Evolutionary conservation across 2,329 filamentous ascomycete genomes (phyloP), one percentile per base, ranked within the genome.

Genomic region (Elsinoe necatrix): DNA sequence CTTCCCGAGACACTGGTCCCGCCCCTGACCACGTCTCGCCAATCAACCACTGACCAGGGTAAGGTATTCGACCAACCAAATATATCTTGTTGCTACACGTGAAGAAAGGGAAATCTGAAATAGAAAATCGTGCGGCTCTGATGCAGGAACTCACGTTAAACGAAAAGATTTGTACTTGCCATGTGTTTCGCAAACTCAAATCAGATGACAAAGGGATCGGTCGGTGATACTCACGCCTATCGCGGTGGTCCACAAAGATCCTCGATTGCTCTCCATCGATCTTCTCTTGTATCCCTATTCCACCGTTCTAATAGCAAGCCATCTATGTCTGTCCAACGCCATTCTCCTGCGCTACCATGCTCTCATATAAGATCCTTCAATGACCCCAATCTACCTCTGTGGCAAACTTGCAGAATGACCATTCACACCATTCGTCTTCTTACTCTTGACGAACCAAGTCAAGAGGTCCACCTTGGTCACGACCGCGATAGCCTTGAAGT

Each of bases 401-500:
- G 48, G 48, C 48, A 52, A 29, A 52, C 48, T 52, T 37, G 48
- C 48, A 2, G 31, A 52, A 34, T 52, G 48, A 11, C 48, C 48
- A 18, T 60, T 58, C 18, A 12, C 54, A 18, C 57, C 51, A 52
- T 61, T 59, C 14, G 48, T 58, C 58, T 64, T 63, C 2, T 73
- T 75, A 62, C 80, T 77, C 72, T 85, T 89, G 35, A 97, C 83
- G 81, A 98, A 83, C 85, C 89, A 98, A 41, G 85, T 90, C 66
- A 98, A 73, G 65, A 98, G 72, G 73, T 98, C 93, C 4, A 98
- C 93, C 80, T 98, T 98, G 29, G 93, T 97, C 6, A 95, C 91
- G 7, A 98, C 83, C 6, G 89, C 93, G 51, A 93, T 77, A 1
- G 95, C 90, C 77, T 89, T 95, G 63, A 83, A 59, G 6, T 61